A percentile compares a stretch with the other conserved stretches of the same genome.
These are phyloP conservation scores for Pyrenophora tritici-repentis DNA, from an alignment of 2,329 filamentous ascomycete species.

Conservation along the genomic window DNA sequence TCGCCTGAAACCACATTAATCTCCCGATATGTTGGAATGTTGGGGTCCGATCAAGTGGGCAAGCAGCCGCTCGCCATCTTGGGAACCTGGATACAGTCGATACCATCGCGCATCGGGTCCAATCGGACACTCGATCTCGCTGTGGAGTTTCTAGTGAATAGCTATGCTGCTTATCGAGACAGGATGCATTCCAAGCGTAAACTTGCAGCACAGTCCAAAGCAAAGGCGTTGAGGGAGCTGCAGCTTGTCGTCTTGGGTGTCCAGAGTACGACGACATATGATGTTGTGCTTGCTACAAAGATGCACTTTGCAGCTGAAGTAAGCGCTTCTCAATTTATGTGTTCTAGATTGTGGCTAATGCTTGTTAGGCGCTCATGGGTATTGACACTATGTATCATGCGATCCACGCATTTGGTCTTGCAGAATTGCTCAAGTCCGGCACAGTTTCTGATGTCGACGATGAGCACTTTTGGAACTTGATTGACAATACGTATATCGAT, in stretches of 20 bases:
- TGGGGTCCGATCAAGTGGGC: conserved; percentile 19
- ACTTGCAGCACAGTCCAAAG: conserved; percentile 26
- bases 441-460: conserved; percentile 26
- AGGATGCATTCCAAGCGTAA: conserved; percentile 28
- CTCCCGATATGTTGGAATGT: conserved; percentile 29
- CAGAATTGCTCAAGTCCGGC: conserved; percentile 34
- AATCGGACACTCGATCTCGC: conserved; percentile 35
- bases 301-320: conserved; percentile 39
- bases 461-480: conserved; percentile 36
- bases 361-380: conserved; percentile 27
- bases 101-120: conserved; percentile 35
- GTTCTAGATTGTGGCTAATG: conserved; percentile 6
- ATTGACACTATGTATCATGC: conserved; percentile 35
- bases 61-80: conserved; percentile 31
- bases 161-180: conserved; percentile 26
- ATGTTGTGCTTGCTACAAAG: conserved; percentile 35
- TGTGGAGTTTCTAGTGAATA: conserved; percentile 33
- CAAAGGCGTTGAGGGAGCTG: conserved; percentile 31
- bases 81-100: conserved; percentile 35
- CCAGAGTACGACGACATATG: conserved; percentile 24
- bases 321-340: not conserved
- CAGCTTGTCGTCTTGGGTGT: conserved; percentile 25
- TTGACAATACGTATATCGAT: conserved; percentile 44
- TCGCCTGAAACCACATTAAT: conserved; percentile 28
- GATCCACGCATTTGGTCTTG: conserved; percentile 35